Evolutionary conservation across 495 filamentous ascomycete species (phyloP).

Genomic region (Astrothelium subdiscretum): DNA sequence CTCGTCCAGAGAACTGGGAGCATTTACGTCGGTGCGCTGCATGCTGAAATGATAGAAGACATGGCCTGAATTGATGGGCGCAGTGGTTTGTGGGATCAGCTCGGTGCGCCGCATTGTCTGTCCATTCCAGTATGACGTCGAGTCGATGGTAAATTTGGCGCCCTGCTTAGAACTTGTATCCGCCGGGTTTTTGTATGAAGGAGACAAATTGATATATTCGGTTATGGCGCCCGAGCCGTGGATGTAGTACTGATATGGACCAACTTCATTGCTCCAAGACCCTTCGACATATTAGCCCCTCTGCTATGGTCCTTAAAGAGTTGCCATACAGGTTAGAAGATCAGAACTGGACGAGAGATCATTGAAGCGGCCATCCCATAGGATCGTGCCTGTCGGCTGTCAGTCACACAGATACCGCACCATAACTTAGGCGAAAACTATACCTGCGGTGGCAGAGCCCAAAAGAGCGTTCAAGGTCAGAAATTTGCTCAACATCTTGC

Average conservation of each 20-base stretch:
- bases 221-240: conserved; percentile 38
- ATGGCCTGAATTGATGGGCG: conserved; percentile 47
- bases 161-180: conserved; percentile 50
- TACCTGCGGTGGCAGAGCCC: background rate
- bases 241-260: background rate
- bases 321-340: conserved; percentile 33
- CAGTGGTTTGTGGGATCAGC: conserved; percentile 59
- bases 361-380: conserved; percentile 55
- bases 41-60: conserved; percentile 63
- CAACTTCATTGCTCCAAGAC: background rate
- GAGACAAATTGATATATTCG: conserved; percentile 45
- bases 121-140: conserved; percentile 29
- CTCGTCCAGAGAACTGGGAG: conserved; percentile 49
- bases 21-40: conserved; percentile 44
- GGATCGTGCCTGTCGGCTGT: conserved; percentile 25
- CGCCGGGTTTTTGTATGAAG: conserved; percentile 54
- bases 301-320: background rate
- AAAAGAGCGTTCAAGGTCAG: background rate
- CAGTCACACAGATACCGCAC: background rate
- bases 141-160: conserved; percentile 57
- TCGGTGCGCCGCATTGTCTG: conserved; percentile 36
- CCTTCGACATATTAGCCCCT: background rate
- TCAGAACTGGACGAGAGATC: conserved; percentile 38
- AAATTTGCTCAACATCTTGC: background rate
- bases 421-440: background rate